phyloP scores from a whole-genome alignment of 495 filamentous ascomycete species.

The Podospora australis region DNA sequence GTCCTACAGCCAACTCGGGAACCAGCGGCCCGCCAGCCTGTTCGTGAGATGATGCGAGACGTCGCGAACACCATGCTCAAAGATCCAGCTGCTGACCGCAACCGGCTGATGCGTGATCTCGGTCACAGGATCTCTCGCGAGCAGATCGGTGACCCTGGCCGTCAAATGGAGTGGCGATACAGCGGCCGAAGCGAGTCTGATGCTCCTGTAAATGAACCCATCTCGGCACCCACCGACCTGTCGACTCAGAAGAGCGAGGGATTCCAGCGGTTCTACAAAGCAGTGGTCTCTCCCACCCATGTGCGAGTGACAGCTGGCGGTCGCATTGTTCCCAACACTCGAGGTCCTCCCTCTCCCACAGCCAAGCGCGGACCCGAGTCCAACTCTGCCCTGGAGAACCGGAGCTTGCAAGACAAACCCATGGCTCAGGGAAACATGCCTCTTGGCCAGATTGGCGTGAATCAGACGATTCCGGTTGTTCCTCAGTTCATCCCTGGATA shows the following conservation, averaged over 20 bases:
- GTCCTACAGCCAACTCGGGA: constrained; percentile 7
- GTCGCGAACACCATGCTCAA: no score
- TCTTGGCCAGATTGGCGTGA: constrained; percentile 5
- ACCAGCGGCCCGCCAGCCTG: constrained; percentile 1
- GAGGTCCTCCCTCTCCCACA: constrained; percentile 38
- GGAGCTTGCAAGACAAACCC: constrained; percentile 12
- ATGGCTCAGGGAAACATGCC: constrained; percentile 13
- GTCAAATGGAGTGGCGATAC: constrained; percentile 34
- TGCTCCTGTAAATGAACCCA: constrained; percentile 29
- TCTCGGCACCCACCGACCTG: constrained; percentile 39
- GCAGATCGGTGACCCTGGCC: constrained; percentile 1
- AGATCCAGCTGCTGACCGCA: no score
- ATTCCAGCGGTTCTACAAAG: constrained; percentile 51
- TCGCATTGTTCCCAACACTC: constrained; percentile 51
- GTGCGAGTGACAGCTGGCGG: constrained; percentile 51
- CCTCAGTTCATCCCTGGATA: constrained; percentile 22
- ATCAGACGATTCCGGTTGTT: constrained; percentile 16
- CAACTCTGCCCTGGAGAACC: constrained; percentile 14
- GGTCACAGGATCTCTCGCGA: background rate
- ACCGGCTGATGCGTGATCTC: no score
- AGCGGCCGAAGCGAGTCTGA: constrained; percentile 36
- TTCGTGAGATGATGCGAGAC: constrained; percentile 3
- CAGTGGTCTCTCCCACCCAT: constrained; percentile 49
- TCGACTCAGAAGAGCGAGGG: constrained; percentile 45
- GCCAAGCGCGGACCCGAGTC: constrained; percentile 36